Evolutionary conservation across 1,284 basidiomycete genomes (phyloP), one percentile per base, ranked within the genome.

Genomic region (Ganoderma lucidum): DNA sequence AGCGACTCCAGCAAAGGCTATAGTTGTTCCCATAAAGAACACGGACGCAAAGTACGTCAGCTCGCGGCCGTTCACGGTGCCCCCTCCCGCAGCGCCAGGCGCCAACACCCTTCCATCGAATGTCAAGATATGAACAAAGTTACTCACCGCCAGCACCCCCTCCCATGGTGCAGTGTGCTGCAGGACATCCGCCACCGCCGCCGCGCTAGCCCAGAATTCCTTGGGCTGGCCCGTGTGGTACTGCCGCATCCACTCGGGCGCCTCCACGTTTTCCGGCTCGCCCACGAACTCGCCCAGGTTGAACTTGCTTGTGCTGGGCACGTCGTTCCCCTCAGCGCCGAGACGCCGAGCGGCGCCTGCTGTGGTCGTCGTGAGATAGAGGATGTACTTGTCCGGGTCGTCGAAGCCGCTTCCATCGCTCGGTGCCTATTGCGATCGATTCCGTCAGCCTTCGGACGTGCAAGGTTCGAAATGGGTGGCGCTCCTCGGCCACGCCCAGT

Each of bases 301-400:
- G 45, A 73, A 45, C 19, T 55, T 58, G 35, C 59, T 30, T 23
- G 65, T 51, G 42, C 62, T 48, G 35, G 15, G 30, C 53, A 15
- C 30, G 30, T 56, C 14, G 15, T 32, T 37, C 37, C 37, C 53
- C 12, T 14, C 17, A 37, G 5, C 9, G 55, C 30, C 30, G 17
- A 58, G 56, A 37, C 32, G 32, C n/a, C 23, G 37, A 6, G 39
- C 8, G 44, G 58, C 64, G 56, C 56, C 58, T 59, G 64, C 14
- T 60, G 56, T 60, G 42, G 58, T 45, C 59, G 37, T 65, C 35
- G 70, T 74, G 58, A 76, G 64, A 64, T 72, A 69, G 35, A 76
- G 65, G 42, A 74, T 58, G 71, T 63, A 74, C 48, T 67, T 75
- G 58, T 74, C 73, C 45, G 62, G 64, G 64, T 75, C 73, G 44